Evolutionary conservation across 768 basidiomycete species (phyloP).

Genomic region (Kwoniella dendrophila): DNA sequence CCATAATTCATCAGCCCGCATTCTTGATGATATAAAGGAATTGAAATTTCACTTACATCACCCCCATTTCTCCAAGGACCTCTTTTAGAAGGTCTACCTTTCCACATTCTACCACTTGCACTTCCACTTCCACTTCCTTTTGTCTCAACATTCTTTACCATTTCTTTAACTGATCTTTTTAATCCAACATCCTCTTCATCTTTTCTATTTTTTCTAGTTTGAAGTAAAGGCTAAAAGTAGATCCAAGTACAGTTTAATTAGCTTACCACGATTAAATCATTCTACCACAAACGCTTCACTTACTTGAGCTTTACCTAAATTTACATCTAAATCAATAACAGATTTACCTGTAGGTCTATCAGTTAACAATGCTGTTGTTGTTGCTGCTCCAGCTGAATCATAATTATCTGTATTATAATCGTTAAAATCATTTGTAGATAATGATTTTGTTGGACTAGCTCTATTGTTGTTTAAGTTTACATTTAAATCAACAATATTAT

Average conservation of each 20-base stretch:
- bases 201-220: conserved; percentile 17
- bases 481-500: conserved; percentile 10
- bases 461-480: not conserved
- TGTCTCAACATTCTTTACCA: conserved; percentile 11
- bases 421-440: not conserved
- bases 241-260: not conserved
- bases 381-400: not conserved
- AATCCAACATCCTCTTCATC: conserved; percentile 10
- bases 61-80: conserved; percentile 20
- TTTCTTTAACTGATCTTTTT: conserved; percentile 15
- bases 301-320: conserved; percentile 15
- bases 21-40: not conserved
- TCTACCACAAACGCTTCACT: not conserved
- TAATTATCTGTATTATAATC: not conserved
- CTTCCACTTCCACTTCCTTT: not conserved
- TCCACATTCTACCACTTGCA: conserved; percentile 10
- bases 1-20: not conserved
- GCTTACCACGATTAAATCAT: not conserved
- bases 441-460: conserved; percentile 4
- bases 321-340: conserved; percentile 15
- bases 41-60: conserved; percentile 6
- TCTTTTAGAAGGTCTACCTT: conserved; percentile 9
- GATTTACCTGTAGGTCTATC: not conserved
- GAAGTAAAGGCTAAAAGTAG: conserved; percentile 2
- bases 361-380: not conserved